Evolutionary conservation across 495 filamentous ascomycete genomes (phyloP), one percentile per base, ranked within the genome.

Genomic region (Podospora comata): DNA sequence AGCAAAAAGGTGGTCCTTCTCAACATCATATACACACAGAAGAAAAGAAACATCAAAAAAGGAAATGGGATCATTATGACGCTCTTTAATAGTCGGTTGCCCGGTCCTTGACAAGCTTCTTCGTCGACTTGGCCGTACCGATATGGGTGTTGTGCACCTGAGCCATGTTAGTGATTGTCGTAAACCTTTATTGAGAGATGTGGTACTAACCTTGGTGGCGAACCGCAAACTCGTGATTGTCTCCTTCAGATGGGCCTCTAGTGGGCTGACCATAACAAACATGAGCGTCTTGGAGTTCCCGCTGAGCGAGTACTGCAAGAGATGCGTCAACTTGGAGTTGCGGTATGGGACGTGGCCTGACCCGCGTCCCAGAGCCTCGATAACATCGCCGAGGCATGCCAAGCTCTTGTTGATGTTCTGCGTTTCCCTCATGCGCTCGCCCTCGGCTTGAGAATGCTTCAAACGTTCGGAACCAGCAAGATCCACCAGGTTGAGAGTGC

Each of bases 261-360:
- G 80, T 32, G 95, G 95, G 75, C 90, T 94, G 70, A 96, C 90
- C 92, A 97, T 98, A 78, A 98, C 92, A 72, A 99, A 97, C 95
- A 98, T 99, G 68, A 99, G 90, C 4, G 96, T 98, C 80, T 97
- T 96, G 66, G 90, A 92, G 75, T 97, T 97, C 44, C 96, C 96
- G 18, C 95, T 93, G 0, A 99, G 85, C 2, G 93, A 97, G 69
- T 93, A 96, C 87, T 97, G 92, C 26, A 99, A 86, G 30, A 99
- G 86, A 69, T 98, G 97, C 11, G 95, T 99, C 65, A 99, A 85
- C 87, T 97, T 98, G 75, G 91, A 95, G 78, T 97, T 97, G 30
- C 95, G 81, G 79, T 98, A 99, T 11, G 96, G 96, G 64, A 99
- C 86, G 73, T 97, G 95, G 20, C 86, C 88, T 15, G 91, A 92